Evolutionary conservation across 331 rosid species (phyloP).

Genomic region (Malus hybrid): DNA sequence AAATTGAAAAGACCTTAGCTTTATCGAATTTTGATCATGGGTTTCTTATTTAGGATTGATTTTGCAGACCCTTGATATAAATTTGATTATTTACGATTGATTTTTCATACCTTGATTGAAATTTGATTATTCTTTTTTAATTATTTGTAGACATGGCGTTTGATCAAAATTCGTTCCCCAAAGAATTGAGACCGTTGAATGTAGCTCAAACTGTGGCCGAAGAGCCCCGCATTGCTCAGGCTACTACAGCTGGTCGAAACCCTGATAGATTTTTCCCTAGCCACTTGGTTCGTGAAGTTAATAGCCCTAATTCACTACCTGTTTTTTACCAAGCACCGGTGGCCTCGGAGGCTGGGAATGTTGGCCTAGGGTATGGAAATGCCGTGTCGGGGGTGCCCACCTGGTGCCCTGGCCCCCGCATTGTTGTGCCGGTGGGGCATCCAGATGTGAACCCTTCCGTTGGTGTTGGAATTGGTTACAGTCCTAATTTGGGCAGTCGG

Average conservation of each 20-base stretch:
- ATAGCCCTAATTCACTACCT: constrained; percentile 29
- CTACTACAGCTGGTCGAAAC: constrained; percentile 18
- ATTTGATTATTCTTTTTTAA: neutral
- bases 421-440: constrained; percentile 30
- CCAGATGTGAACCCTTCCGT: constrained; percentile 27
- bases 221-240: constrained; percentile 51
- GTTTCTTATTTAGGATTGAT: neutral
- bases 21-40: constrained; percentile 12
- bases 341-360: constrained; percentile 40
- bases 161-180: constrained; percentile 58
- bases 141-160: constrained; percentile 50
- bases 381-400: constrained; percentile 35
- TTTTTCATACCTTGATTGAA: neutral
- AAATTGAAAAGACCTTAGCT: constrained; percentile 10
- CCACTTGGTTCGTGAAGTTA: constrained; percentile 27
- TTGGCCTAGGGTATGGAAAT: constrained; percentile 57
- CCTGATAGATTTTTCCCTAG: constrained; percentile 27
- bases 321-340: constrained; percentile 27
- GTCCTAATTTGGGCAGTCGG: constrained; percentile 18
- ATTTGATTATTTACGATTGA: constrained; percentile 6
- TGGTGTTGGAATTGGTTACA: constrained; percentile 21
- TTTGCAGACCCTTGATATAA: neutral
- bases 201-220: constrained; percentile 46
- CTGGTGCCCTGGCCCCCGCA: constrained; percentile 50
- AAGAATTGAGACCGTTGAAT: constrained; percentile 54